phyloP scores from a whole-genome alignment of 331 rosid genomes.

The Pyrus hybrid region DNA sequence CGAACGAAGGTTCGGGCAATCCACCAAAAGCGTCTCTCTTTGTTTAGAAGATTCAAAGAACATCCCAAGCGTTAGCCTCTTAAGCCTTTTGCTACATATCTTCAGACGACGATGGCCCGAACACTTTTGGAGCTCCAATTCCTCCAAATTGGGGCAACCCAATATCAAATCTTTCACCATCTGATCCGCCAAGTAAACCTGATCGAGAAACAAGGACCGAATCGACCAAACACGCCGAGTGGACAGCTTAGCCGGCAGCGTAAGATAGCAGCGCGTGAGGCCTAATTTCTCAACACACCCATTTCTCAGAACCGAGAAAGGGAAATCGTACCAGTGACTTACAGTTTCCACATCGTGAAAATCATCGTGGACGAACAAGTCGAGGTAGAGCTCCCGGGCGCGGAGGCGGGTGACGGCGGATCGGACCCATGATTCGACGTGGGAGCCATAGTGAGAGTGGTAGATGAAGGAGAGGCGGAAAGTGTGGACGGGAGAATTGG shows the following conservation, averaged over 20 bases:
- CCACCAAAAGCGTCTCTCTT: not conserved
- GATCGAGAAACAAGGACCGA: not conserved
- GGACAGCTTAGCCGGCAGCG: not conserved
- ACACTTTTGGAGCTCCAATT: not conserved
- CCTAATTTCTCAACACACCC: not conserved
- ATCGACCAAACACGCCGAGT: not conserved
- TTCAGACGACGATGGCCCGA: not conserved
- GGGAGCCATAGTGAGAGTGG: not conserved
- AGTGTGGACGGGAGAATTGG: not conserved
- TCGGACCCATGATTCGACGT: not conserved
- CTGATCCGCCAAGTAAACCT: not conserved
- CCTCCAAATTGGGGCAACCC: not conserved
- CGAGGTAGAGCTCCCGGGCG: not conserved
- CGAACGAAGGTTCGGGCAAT: not conserved
- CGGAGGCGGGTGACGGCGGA: not conserved
- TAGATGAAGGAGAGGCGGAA: slow-evolving; percentile 3
- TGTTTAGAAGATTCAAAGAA: not conserved
- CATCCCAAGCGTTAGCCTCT: not conserved
- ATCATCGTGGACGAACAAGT: not conserved
- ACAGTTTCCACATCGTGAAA: not conserved
- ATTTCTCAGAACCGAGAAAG: not conserved
- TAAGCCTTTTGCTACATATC: not conserved
- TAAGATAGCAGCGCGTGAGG: not conserved
- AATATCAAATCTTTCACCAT: not conserved
- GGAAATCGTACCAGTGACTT: not conserved